phyloP scores from a whole-genome alignment of 345 rosid species.

The Sapria himalayana region DNA sequence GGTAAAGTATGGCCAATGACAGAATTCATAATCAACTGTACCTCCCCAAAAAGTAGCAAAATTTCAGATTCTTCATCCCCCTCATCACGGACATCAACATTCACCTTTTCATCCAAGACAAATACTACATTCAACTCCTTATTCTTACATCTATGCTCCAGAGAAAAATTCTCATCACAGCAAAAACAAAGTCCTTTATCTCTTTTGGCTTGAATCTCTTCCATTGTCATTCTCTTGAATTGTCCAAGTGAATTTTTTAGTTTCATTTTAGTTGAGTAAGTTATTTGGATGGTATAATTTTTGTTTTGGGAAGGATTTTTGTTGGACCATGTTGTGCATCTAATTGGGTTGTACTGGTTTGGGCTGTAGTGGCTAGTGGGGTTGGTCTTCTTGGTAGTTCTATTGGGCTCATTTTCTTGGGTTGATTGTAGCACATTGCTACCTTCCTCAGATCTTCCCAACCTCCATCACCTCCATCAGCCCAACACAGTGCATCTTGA shows the following conservation, averaged over 20 bases:
- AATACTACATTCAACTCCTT: neutral
- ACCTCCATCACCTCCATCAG: neutral
- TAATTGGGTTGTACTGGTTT: neutral
- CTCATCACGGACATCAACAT: neutral
- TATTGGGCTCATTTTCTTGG: neutral
- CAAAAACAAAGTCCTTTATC: neutral
- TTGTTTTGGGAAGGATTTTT: neutral
- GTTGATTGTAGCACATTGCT: neutral
- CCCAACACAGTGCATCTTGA: neutral
- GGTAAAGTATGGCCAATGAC: neutral
- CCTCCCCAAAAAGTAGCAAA: neutral
- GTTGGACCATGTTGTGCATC: neutral
- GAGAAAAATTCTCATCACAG: neutral
- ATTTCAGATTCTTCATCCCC: neutral
- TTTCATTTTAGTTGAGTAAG: neutral
- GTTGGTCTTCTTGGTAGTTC: neutral
- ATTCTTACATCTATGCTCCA: neutral
- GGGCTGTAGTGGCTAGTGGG: neutral
- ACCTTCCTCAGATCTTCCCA: neutral
- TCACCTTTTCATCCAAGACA: neutral
- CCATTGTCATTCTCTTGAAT: neutral
- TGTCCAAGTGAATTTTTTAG: neutral
- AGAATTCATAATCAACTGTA: neutral
- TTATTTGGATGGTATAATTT: neutral
- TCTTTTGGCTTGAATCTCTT: neutral